These are phyloP conservation scores for Tolypocladium sp. DNA, from an alignment of 2,329 filamentous ascomycete species.

Conservation along the genomic window DNA sequence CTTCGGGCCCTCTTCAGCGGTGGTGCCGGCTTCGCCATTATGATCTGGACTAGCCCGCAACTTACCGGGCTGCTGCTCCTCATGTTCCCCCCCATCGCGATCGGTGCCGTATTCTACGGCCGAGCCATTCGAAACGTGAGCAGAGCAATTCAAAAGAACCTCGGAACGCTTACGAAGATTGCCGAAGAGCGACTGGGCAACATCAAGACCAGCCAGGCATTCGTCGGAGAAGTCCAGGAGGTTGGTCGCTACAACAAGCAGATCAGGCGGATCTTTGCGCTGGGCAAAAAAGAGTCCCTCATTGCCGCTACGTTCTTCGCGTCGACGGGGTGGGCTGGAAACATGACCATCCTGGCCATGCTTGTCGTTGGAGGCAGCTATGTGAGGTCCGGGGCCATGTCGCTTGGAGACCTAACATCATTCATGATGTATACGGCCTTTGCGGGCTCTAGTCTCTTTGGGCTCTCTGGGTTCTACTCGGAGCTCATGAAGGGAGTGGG, in stretches of 20 bases:
- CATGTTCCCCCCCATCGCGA: constrained; percentile 83
- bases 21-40: constrained; percentile 78
- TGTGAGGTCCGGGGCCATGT: constrained; percentile 78
- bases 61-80: constrained; percentile 78
- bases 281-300: constrained; percentile 79
- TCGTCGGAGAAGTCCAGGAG: constrained; percentile 87
- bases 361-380: constrained; percentile 86
- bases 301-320: constrained; percentile 86
- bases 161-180: constrained; percentile 91
- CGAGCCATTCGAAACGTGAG: constrained; percentile 82
- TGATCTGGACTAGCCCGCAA: constrained; percentile 92
- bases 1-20: constrained; percentile 84
- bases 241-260: constrained; percentile 86
- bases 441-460: constrained; percentile 78
- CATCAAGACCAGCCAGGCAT: constrained; percentile 92
- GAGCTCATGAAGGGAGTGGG: constrained; percentile 99
- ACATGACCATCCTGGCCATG: constrained; percentile 89
- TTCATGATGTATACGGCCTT: constrained; percentile 98
- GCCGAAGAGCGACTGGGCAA: constrained; percentile 97
- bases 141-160: constrained; percentile 84
- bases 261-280: constrained; percentile 80
- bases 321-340: constrained; percentile 82
- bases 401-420: constrained; percentile 83
- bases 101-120: constrained; percentile 88
- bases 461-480: constrained; percentile 91